Evolutionary conservation across 805 yeast genomes (phyloP), one percentile per base, ranked within the genome.

Genomic region (Teunomyces funiuensis): DNA sequence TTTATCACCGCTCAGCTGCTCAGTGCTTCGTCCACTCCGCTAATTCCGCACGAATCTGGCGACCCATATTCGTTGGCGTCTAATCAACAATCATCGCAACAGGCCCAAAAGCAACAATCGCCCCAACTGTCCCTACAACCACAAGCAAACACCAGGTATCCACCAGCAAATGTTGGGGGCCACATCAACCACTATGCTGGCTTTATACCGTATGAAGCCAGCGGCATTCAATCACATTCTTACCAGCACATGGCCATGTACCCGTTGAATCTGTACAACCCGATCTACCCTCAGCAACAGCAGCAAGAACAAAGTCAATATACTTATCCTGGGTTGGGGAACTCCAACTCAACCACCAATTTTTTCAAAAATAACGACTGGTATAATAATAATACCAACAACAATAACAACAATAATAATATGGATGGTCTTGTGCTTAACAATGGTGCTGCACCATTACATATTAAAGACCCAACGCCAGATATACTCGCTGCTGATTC

Each of bases 131-230:
- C 37, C 2, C 26, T 20, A 9, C 39, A 29, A 26, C 9, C 29
- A 25, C 26, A 22, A 5, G 52, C 30, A 8, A 42, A 13, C 6
- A 11, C 9, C 8, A 23, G n/a, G 2, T 31, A 31, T n/a, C 25
- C 25, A 22, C 10, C 10, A 22, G 25, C 11, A 22, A 29, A 16
- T 46, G n/a, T 18, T 22, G 17, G 19, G 29, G 48, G 48, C 13
- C 62, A 57, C 43, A 43, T 51, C 17, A 59, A 49, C 47, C 68
- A 62, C 44, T 62, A 59, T 40, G 57, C 61, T 7, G 55, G 53
- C 33, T 57, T 53, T 39, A 37, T 61, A 9, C 57, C 65, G 30
- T 36, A 22, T 36, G 37, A 36, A 10, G 22, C 34, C 14, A n/a
- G 25, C 3, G 34, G 23, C 13, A 9, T 31, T 14, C 20, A 19